These are phyloP conservation scores for Suillus brevipes DNA, from an alignment of 768 basidiomycete species.

Conservation along the genomic window DNA sequence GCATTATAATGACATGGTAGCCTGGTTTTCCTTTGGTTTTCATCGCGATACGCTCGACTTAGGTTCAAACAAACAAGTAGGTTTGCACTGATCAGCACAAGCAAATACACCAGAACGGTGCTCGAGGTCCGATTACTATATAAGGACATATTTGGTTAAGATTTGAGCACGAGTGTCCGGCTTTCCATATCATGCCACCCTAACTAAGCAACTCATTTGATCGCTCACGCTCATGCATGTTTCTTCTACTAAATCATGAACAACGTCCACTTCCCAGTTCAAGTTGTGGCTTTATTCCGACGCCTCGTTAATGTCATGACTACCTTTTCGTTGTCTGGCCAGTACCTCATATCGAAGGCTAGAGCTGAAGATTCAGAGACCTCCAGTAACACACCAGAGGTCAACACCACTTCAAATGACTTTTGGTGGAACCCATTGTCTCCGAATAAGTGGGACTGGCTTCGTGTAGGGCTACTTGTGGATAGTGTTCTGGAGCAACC, in stretches of 20 bases:
- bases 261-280: conserved; percentile 51
- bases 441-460: conserved; percentile 6
- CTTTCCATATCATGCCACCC: neutral
- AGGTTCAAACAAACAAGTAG: no score
- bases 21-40: no score
- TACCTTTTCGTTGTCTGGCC: conserved; percentile 66
- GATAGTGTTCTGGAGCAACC: neutral
- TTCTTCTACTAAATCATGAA: conserved; percentile 36
- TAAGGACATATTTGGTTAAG: no score
- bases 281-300: conserved; percentile 60
- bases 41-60: no score
- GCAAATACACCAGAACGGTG: no score
- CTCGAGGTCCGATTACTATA: no score
- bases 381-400: neutral
- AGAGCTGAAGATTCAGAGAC: conserved; percentile 7
- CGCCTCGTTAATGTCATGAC: conserved; percentile 70
- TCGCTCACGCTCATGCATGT: neutral
- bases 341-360: conserved; percentile 46
- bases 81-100: no score
- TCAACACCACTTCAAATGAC: neutral
- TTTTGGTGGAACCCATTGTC: conserved; percentile 5
- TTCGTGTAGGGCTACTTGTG: conserved; percentile 5
- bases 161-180: no score
- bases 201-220: neutral
- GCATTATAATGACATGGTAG: no score